phyloP scores from a whole-genome alignment of 371 early-diverging fungal genomes.

The Saksenaea oblongispora region DNA sequence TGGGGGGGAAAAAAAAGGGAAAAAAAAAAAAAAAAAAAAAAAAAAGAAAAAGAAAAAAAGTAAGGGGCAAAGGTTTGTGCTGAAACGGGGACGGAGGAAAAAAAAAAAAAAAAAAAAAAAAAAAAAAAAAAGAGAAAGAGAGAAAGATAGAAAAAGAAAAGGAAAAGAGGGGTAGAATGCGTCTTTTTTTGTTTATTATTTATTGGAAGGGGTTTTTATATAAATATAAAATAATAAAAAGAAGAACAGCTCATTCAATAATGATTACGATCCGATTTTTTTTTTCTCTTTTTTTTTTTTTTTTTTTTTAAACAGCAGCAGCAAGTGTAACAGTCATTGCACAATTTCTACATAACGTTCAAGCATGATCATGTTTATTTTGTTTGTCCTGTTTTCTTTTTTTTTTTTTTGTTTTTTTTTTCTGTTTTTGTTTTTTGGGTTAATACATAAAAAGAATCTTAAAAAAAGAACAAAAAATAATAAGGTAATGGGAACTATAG shows the following conservation, averaged over 20 bases:
- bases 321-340: not conserved
- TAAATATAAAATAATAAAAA: not conserved
- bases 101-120: not conserved
- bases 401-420: constrained; percentile 1
- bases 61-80: constrained; percentile 6
- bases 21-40: too few species aligned
- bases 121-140: not conserved
- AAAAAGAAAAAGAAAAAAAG: too few species aligned
- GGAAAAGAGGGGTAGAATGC: not conserved
- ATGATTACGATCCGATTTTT: not conserved
- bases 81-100: not conserved
- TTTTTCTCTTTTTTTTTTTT: not conserved
- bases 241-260: not conserved
- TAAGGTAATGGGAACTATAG: not conserved
- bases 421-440: not conserved
- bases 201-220: not conserved
- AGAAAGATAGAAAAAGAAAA: too few species aligned
- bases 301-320: constrained; percentile 1
- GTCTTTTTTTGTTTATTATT: not conserved
- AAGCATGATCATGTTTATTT: not conserved
- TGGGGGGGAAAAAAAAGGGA: too few species aligned
- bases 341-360: not conserved
- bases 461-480: not conserved
- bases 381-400: not conserved
- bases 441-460: not conserved